phyloP scores from a whole-genome alignment of 2,329 filamentous ascomycete genomes.

The Falciphora oryzae region DNA sequence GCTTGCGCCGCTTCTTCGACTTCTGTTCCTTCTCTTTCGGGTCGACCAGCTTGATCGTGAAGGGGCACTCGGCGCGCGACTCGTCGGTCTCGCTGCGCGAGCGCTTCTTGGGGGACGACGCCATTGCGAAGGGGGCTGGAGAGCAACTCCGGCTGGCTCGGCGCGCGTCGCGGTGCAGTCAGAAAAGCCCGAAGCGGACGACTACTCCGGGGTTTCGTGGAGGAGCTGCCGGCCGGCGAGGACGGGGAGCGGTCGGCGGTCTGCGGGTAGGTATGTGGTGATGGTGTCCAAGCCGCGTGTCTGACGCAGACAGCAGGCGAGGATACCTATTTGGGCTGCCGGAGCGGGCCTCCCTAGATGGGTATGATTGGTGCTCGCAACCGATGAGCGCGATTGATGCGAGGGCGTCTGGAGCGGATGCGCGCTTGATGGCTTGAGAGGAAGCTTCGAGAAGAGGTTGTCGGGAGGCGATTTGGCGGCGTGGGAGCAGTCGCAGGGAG shows the following conservation, averaged over 20 bases:
- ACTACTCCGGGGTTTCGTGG: not conserved
- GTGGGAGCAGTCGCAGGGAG: slow-evolving; percentile 1
- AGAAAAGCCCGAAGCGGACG: not conserved
- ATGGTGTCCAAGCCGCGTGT: not conserved
- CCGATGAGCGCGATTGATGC: not conserved
- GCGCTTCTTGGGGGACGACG: slow-evolving; percentile 42
- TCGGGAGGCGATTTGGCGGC: not conserved
- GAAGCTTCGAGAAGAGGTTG: slow-evolving; percentile 3
- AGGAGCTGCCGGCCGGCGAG: too few species aligned
- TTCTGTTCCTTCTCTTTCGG: slow-evolving; percentile 43
- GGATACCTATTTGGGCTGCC: not conserved
- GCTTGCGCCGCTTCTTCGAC: slow-evolving; percentile 35
- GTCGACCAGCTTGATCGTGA: slow-evolving; percentile 39
- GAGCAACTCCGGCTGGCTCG: not conserved
- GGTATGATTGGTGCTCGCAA: too few species aligned
- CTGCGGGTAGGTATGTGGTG: not conserved
- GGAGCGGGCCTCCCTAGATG: not conserved
- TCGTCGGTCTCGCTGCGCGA: slow-evolving; percentile 43
- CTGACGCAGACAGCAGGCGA: not conserved
- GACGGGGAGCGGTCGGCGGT: not conserved
- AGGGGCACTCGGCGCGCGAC: slow-evolving; percentile 51
- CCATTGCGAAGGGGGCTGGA: slow-evolving; percentile 22
- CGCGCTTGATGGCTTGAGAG: not conserved
- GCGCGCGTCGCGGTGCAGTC: too few species aligned
- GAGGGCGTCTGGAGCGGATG: not conserved